Base-by-base conservation (phyloP, 106 monocot genomes). In the Dendrobium catenatum region DNA sequence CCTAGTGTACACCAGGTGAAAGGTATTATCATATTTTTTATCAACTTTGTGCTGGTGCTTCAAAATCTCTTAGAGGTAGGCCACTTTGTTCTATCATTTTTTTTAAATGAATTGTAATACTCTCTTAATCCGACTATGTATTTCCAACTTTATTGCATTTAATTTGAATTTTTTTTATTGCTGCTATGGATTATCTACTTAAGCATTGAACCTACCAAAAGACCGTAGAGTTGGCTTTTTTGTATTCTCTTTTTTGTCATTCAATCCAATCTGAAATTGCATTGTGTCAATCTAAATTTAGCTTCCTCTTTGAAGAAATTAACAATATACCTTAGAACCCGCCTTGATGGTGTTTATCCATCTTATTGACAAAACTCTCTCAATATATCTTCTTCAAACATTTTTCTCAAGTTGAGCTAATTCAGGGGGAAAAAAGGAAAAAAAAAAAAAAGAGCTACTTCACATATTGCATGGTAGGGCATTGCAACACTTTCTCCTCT, bases 21-120 rank as follows among this genome's bases (percentile, higher is more conserved):
- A 84, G 97, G 22, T 95, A 94, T 41, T 98, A 98, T 86, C 97
- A 98, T 86, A 91, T 98, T 73, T 98, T 98, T 93, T 98, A 98
- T 83, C 94, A 98, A 82, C 88, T 98, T 4, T 95, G 97, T 84
- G 84, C 87, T 82, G 97, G 97, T 83, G 97, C 97, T 81, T 87
- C 94, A 22, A 56, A 43, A n/a, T 81, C 89, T 80, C 91, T 98
- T 56, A 90, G 86, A 90, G 93, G 97, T 98, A 88, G 9, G 55
- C 20, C 4, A 73, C 67, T 59, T 73, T 64, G 24, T 56, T 72
- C 29, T 74, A 6, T 6, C 74, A 58, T 78, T 55, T 78, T 72
- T 64, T 64, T 64, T 4, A 72, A 72, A 72, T 7, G 33, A 72
- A 33, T 17, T 72, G 13, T 29, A 51, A 51, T 72, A 16, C 37